Percentiles rank a stretch among this genome's conserved stretches.
These are phyloP conservation scores for Phycomyces blakesleeanus DNA, from an alignment of 192 early-diverging fungal species.

Conservation along the genomic window DNA sequence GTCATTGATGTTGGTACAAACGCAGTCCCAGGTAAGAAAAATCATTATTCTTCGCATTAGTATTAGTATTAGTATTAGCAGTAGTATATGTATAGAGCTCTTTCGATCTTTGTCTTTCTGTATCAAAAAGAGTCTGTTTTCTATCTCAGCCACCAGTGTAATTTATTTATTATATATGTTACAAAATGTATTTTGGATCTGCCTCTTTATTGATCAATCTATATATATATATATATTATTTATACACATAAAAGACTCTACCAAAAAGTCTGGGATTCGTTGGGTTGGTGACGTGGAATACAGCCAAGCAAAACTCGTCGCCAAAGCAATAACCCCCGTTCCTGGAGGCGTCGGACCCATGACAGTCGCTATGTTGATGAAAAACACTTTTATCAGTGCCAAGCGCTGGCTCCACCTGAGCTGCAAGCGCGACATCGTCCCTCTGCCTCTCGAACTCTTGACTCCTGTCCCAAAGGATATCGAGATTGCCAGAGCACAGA, in stretches of 20 bases:
- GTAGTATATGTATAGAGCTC: background rate
- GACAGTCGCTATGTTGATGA: slow-evolving; percentile 95
- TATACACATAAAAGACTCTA: slow-evolving; percentile 49
- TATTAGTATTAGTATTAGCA: no score
- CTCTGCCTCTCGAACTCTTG: slow-evolving; percentile 61
- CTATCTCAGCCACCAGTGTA: no score
- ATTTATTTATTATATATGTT: background rate
- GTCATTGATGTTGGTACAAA: slow-evolving; percentile 98
- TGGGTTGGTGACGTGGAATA: slow-evolving; percentile 95
- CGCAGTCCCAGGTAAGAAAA: slow-evolving; percentile 52
- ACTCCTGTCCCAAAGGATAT: slow-evolving; percentile 92
- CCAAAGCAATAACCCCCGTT: slow-evolving; percentile 85
- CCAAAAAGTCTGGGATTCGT: slow-evolving; percentile 85
- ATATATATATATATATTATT: background rate
- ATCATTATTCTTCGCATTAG: background rate
- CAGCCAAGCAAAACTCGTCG: slow-evolving; percentile 57
- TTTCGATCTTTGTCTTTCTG: background rate
- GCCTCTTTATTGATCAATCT: no score
- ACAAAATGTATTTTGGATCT: no score
- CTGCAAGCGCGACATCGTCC: slow-evolving; percentile 47
- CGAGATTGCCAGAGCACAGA: slow-evolving; percentile 87
- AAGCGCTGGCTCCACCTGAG: slow-evolving; percentile 61
- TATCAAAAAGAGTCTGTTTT: background rate
- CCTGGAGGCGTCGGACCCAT: slow-evolving; percentile 98
- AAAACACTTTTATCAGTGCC: slow-evolving; percentile 81